phyloP scores from a whole-genome alignment of 306 rosid genomes.

The Macrotyloma uniflorum region DNA sequence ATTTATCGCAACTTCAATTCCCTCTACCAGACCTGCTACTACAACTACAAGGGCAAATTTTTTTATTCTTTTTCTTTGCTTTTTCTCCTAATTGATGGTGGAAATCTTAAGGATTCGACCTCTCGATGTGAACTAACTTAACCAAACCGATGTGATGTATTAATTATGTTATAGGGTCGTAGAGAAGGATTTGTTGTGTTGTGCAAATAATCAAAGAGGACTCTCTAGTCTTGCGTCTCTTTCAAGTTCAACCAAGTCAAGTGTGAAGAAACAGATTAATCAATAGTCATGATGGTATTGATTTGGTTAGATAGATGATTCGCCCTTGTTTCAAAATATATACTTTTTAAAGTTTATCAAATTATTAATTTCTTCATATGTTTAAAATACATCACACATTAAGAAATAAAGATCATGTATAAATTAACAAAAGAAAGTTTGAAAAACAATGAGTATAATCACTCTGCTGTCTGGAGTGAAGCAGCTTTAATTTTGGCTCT shows the following conservation, averaged over 20 bases:
- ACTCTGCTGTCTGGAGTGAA: no score
- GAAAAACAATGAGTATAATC: no score
- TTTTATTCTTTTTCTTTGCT: neutral
- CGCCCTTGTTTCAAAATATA: neutral
- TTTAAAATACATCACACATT: neutral
- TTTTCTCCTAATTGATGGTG: neutral
- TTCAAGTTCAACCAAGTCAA: conserved; percentile 22
- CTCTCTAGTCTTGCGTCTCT: neutral
- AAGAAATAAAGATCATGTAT: no score
- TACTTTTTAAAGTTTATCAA: neutral
- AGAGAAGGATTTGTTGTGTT: neutral
- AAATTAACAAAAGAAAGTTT: no score
- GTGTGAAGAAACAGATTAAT: conserved; percentile 10
- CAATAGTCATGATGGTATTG: neutral
- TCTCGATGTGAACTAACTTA: conserved; percentile 4
- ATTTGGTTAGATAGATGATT: neutral
- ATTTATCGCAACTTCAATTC: conserved; percentile 36
- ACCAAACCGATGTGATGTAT: conserved; percentile 4
- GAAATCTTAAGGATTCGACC: neutral
- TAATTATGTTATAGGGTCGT: neutral
- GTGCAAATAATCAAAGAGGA: neutral
- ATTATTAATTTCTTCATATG: no score
- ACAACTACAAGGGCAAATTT: neutral
- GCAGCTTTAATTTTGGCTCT: no score
- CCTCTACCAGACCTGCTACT: neutral